Evolutionary conservation across 1,139 yeast genomes (phyloP), one percentile per base, ranked within the genome.

Genomic region (Diutina siamensis): DNA sequence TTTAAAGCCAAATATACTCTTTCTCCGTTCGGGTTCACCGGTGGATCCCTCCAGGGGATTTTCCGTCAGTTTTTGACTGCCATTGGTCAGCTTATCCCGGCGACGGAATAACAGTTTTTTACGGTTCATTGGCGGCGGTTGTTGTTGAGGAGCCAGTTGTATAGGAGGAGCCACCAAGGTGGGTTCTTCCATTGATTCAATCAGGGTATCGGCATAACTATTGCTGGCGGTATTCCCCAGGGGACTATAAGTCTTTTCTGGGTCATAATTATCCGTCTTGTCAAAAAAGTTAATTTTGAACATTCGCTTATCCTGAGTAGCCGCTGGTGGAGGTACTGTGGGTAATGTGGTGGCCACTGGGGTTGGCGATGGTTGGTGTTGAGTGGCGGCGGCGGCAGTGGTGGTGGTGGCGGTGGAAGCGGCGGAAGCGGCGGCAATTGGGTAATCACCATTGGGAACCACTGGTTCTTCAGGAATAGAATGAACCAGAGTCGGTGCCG

Each of bases 1-100:
- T 35, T 35, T 35, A n/a, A 35, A 35, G 27, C 40, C 40, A 35
- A 35, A 35, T 4, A 35, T 22, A 35, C 40, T 35, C 40, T 35
- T 35, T 20, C 28, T 20, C 8, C 40, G 27, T 22, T 35, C 40
- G 12, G 22, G 22, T 10, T 15, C 40, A 21, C 28, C 28, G 15
- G 19, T 21, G 18, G 38, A 13, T 35, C 18, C 22, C 12, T 21
- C 27, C 15, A n/a, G 7, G 40, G 40, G 40, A 25, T 10, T 10
- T 5, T 5, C 28, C 28, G 9, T 10, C 10, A 10, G 5, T 10
- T 25, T 25, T 25, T 25, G 28, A 25, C 28, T 25, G 10, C 28
- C 40, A 18, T 22, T 22, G 8, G 7, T 13, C 40, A 35, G 40
- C 15, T 35, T 35, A 20, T 35, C 40, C 27, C 40, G 40, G 17